Evolutionary conservation across 768 basidiomycete genomes (phyloP), one percentile per base, ranked within the genome.

Genomic region (Cystofilobasidium ferigula): DNA sequence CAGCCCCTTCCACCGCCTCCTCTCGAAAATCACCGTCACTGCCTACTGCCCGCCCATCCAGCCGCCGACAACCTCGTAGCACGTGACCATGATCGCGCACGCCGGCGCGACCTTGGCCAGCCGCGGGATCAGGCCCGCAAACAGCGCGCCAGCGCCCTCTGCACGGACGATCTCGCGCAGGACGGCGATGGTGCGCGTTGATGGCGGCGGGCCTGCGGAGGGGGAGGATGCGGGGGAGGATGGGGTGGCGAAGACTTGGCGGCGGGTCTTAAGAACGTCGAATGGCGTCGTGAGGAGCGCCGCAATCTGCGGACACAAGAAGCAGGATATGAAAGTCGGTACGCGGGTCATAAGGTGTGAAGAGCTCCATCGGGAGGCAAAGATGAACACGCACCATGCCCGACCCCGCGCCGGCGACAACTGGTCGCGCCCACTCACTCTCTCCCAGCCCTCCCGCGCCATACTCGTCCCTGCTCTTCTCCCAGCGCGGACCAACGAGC

Each of bases 101-200:
- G 94, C 95, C 43, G 95, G 95, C 14, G 90, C 90, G 69, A 95
- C 94, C 77, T 98, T 99, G 48, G 85, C 90, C 61, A 93, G 84
- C 43, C 95, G 85, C 59, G 94, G 94, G 10, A 85, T 76, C 45
- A 90, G 77, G 0, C 95, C 95, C 38, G 89, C 85, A 73, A 87
- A 94, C 57, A 97, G 78, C 2, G 88, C 87, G 12, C 81, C 76
- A 6, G 79, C 69, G 1, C 95, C 95, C 74, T 99, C 95, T 5
- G 82, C 86, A 64, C 80, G 82, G 40, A 89, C 72, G 51, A 98
- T 86, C 64, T 83, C 57, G 61, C 22, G 57, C 40, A 48, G 42
- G 48, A 38, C 47, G 35, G 30, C 13, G 35, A 53, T 47, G 22
- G 61, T 47, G 12, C 12, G 18, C 5, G 20, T 42, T 34, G 34